These are phyloP conservation scores for Ilex asprella DNA, from an alignment of 257 asterid species.

Conservation along the genomic window DNA sequence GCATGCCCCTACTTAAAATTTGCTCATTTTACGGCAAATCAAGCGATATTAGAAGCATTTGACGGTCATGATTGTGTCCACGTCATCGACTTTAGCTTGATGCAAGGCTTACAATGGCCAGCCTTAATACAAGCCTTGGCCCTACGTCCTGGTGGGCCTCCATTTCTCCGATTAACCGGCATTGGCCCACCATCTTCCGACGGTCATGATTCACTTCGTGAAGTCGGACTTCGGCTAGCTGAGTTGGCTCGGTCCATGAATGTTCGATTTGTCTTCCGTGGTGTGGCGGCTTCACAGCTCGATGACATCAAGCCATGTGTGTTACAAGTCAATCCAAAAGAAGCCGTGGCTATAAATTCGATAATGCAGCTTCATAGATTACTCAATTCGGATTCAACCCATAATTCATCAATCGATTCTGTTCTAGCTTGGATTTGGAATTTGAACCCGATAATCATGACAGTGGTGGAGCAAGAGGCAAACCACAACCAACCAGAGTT, in stretches of 20 bases:
- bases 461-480: constrained; percentile 26
- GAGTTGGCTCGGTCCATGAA: constrained; percentile 22
- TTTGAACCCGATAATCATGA: constrained; percentile 26
- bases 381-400: constrained; percentile 8
- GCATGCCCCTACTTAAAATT: constrained; percentile 14
- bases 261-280: constrained; percentile 22
- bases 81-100: constrained; percentile 21
- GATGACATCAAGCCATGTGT: constrained; percentile 26
- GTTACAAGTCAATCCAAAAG: constrained; percentile 17
- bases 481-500: constrained; percentile 20
- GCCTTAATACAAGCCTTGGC: constrained; percentile 29
- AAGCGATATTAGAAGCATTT: constrained; percentile 28
- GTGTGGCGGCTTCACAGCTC: constrained; percentile 22
- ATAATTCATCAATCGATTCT: constrained; percentile 11
- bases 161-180: constrained; percentile 23
- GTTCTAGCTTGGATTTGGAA: constrained; percentile 16
- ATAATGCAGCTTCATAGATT: constrained; percentile 28
- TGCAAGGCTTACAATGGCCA: constrained; percentile 31
- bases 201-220: constrained; percentile 21
- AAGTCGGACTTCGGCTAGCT: constrained; percentile 18
- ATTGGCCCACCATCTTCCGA: constrained; percentile 25
- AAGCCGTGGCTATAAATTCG: constrained; percentile 28
- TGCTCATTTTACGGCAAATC: constrained; percentile 30
- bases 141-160: constrained; percentile 28
- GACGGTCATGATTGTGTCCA: constrained; percentile 25